Conservation (phyloP, 1,284 basidiomycete genomes). For the Malassezia dermatis region DNA sequence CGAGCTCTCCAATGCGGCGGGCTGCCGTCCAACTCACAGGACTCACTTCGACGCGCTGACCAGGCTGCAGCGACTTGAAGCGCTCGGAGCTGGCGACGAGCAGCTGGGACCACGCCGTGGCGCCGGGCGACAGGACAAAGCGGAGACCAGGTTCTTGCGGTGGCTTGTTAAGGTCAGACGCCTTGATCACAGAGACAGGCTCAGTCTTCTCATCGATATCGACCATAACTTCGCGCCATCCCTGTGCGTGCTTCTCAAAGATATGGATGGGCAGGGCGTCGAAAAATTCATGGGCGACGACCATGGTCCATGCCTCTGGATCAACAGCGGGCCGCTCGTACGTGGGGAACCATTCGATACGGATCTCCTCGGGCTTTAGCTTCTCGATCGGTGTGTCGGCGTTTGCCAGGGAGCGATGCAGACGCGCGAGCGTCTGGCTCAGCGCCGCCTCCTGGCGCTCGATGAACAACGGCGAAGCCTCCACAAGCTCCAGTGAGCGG, state of each 20-base stretch:
- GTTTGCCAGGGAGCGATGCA: constrained; percentile 24
- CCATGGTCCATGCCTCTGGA: constrained; percentile 60
- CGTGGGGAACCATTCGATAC: constrained; percentile 64
- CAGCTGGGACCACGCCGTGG: constrained; percentile 60
- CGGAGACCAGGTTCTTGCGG: constrained; percentile 50
- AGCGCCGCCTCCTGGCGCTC: constrained; percentile 28
- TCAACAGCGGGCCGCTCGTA: constrained; percentile 59
- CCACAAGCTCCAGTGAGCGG: constrained; percentile 36
- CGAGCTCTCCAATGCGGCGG: constrained; percentile 32
- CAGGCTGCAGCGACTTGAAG: constrained; percentile 29
- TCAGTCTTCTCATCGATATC: constrained; percentile 48
- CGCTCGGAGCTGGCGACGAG: constrained; percentile 33
- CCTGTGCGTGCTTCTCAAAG: constrained; percentile 58
- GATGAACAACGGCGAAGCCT: constrained; percentile 40
- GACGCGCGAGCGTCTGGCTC: constrained; percentile 18
- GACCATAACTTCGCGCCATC: constrained; percentile 80
- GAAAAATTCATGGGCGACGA: constrained; percentile 94
- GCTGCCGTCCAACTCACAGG: constrained; percentile 41
- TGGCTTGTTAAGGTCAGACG: constrained; percentile 23
- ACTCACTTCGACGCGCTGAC: constrained; percentile 40
- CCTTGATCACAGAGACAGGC: constrained; percentile 25
- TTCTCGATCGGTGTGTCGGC: constrained; percentile 17
- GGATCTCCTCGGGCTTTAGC: constrained; percentile 30
- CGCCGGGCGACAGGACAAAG: constrained; percentile 59
- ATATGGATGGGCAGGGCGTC: constrained; percentile 89